phyloP scores from a whole-genome alignment of 148 eudicot species.

The Suaeda aralocaspica region DNA sequence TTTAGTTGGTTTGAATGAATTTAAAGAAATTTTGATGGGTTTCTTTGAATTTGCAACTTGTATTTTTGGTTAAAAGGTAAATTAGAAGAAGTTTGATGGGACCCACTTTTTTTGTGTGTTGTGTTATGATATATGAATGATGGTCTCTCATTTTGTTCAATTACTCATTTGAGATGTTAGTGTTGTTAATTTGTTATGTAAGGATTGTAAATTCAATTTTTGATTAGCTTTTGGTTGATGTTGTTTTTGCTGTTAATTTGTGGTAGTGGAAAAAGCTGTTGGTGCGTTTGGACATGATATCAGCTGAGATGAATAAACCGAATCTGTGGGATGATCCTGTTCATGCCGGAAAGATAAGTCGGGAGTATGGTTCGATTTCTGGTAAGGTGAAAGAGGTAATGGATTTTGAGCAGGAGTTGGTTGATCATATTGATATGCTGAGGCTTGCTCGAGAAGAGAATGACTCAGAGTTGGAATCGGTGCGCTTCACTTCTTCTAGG shows the following conservation, averaged over 20 bases:
- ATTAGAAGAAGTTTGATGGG: too few relatives aligned
- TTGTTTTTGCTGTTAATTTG: constrained; percentile 11
- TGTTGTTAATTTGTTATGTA: too few relatives aligned
- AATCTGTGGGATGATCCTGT: constrained; percentile 94
- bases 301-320: constrained; percentile 65
- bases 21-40: neutral
- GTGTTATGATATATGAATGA: too few relatives aligned
- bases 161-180: too few relatives aligned
- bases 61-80: neutral
- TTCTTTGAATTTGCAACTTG: neutral
- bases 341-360: constrained; percentile 83
- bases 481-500: constrained; percentile 75
- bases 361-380: constrained; percentile 82
- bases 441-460: constrained; percentile 96
- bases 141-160: too few relatives aligned
- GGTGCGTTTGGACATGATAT: constrained; percentile 55
- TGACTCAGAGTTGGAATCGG: constrained; percentile 90
- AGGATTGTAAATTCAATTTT: neutral
- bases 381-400: constrained; percentile 81
- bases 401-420: constrained; percentile 72
- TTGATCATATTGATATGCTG: constrained; percentile 93
- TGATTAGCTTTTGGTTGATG: neutral
- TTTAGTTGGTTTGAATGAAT: neutral
- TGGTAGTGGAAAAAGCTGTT: constrained; percentile 77
- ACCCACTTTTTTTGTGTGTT: too few relatives aligned